Conservation (phyloP, 768 basidiomycete genomes). For the Russula lepida region DNA sequence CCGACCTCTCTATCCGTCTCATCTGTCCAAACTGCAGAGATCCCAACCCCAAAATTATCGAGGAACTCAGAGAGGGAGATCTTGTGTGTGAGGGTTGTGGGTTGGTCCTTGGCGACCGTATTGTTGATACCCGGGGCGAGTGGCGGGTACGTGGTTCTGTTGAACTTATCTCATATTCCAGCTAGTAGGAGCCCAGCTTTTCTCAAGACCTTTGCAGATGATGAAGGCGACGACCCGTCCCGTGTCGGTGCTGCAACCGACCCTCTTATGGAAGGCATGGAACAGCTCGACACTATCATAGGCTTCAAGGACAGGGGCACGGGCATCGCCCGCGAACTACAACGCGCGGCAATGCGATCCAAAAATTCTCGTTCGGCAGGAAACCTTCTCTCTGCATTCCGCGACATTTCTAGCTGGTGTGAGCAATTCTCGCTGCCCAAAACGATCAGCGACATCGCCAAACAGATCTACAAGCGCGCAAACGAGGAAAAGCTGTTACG, state of each 20-base stretch:
- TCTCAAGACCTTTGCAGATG: slow-evolving; percentile 91
- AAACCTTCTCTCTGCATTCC: slow-evolving; percentile 80
- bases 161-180: slow-evolving; percentile 12
- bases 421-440: slow-evolving; percentile 92
- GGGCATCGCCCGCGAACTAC: slow-evolving; percentile 84
- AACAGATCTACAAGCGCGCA: slow-evolving; percentile 94
- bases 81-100: slow-evolving; percentile 93
- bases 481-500: slow-evolving; percentile 92
- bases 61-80: slow-evolving; percentile 97
- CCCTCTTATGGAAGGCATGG: slow-evolving; percentile 88
- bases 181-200: slow-evolving; percentile 18
- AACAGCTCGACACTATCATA: slow-evolving; percentile 91
- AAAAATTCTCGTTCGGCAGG: slow-evolving; percentile 75
- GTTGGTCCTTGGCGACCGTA: slow-evolving; percentile 88
- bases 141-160: slow-evolving; percentile 66
- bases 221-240: slow-evolving; percentile 98
- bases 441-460: slow-evolving; percentile 90
- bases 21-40: slow-evolving; percentile 95
- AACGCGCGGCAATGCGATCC: slow-evolving; percentile 81
- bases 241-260: slow-evolving; percentile 99
- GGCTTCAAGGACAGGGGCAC: slow-evolving; percentile 93
- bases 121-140: slow-evolving; percentile 97
- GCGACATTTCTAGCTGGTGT: slow-evolving; percentile 89
- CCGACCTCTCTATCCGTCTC: slow-evolving; percentile 79
- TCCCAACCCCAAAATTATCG: slow-evolving; percentile 88